A percentile compares a stretch with the other conserved stretches of the same genome.
phyloP scores from a whole-genome alignment of 192 early-diverging fungal species.

The Phycomyces nitens region DNA sequence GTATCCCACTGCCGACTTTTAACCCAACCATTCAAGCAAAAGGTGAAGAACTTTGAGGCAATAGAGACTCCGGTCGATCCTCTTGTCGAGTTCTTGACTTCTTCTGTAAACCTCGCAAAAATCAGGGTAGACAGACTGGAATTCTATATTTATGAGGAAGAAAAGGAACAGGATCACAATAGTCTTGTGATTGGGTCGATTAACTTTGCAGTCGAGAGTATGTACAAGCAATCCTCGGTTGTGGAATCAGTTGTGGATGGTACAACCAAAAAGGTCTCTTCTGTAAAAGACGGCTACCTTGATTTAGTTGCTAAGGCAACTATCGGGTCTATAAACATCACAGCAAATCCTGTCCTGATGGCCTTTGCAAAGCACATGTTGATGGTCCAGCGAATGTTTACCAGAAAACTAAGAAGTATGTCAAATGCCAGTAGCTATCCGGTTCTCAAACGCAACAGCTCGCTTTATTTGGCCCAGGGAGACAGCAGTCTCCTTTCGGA shows the following conservation, averaged over 20 bases:
- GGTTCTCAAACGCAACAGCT: not conserved
- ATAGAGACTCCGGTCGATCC: conserved; percentile 14
- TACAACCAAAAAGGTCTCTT: conserved; percentile 3
- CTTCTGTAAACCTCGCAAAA: conserved; percentile 37
- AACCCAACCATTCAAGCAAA: conserved; percentile 45
- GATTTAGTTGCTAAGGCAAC: conserved; percentile 40
- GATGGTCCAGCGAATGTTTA: conserved; percentile 51
- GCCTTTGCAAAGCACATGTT: conserved; percentile 57
- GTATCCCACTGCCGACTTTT: conserved; percentile 43
- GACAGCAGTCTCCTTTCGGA: not conserved
- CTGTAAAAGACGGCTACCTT: conserved; percentile 35
- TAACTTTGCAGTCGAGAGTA: conserved; percentile 39
- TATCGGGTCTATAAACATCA: conserved; percentile 33
- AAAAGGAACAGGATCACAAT: conserved; percentile 41
- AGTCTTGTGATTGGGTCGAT: conserved; percentile 34
- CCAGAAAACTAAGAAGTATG: conserved; percentile 31
- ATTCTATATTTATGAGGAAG: conserved; percentile 49
- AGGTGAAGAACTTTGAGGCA: not conserved
- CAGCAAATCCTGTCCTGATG: conserved; percentile 48
- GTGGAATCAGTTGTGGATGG: not conserved
- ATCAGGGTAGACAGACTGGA: conserved; percentile 38
- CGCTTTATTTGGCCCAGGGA: not conserved
- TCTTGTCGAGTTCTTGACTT: conserved; percentile 30
- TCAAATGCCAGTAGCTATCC: conserved; percentile 22
- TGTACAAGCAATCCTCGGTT: conserved; percentile 26